Evolutionary conservation across 352 stramenopile species (phyloP), one percentile per base, ranked within the genome.

Genomic region (Elongisporangium anandrum): DNA sequence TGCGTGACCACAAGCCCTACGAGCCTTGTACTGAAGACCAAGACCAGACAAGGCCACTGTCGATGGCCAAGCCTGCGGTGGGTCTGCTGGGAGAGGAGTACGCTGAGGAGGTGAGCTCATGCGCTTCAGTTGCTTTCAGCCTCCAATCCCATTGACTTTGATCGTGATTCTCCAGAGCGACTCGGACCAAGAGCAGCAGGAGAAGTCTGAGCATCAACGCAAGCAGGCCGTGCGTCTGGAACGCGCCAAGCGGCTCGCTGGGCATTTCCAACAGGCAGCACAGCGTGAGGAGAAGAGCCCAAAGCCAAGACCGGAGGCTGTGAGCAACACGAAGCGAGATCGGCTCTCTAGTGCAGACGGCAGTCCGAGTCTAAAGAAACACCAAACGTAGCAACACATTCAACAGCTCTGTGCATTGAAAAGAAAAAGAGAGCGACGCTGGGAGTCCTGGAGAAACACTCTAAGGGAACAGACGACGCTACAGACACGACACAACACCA

Each of bases 391-490:
- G 34, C 26, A 38, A 38, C 26, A 38, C 3, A 38, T 38, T 38
- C 26, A 38, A 38, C n/a, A n/a, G n/a, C n/a, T n/a, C n/a, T n/a
- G n/a, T 45, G 34, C 34, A 45, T 45, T 45, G 34, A 45, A 12
- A 45, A 17, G 34, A 45, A 45, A 9, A 45, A 45, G 34, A 34
- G 24, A 34, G 24, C 8, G 26, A 38, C 26, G 6, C n/a, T n/a
- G n/a, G n/a, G n/a, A 17, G 34, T 45, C 34, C 12, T 17, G 1
- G 12, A 1, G 23, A 12, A n/a, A n/a, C 50, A 29, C 59, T 73
- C 50, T 87, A 89, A 64, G 77, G 79, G 66, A 85, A 89, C 73
- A 91, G 75, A 48, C 81, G 73, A 60, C 84, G 81, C 60, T 78
- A 49, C 26, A 62, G 9, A 34, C n/a, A 52, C 12, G 49, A 61